phyloP scores from a whole-genome alignment of 306 rosid species.

The Dryas alaskensis region DNA sequence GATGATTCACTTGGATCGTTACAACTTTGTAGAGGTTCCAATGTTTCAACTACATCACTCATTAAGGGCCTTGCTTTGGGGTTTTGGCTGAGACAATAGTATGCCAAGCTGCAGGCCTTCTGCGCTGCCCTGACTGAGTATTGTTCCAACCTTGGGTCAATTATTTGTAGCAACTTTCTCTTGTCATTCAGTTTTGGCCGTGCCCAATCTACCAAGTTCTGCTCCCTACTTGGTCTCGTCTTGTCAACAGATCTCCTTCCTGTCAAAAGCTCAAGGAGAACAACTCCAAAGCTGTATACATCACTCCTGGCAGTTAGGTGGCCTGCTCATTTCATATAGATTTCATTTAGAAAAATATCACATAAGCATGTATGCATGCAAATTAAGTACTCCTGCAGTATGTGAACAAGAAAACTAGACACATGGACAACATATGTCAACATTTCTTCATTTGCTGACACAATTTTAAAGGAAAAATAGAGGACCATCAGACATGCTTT shows the following conservation, averaged over 20 bases:
- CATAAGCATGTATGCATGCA: neutral
- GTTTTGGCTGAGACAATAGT: constrained; percentile 95
- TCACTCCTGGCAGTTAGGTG: constrained; percentile 98
- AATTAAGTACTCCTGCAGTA: neutral
- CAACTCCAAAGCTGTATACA: constrained; percentile 97
- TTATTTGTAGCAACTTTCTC: constrained; percentile 89
- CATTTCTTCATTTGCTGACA: neutral
- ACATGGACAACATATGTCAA: neutral
- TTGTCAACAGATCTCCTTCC: constrained; percentile 95
- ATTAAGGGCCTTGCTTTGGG: constrained; percentile 99
- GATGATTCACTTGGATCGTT: constrained; percentile 55
- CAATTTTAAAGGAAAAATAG: neutral
- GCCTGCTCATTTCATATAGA: constrained; percentile 57
- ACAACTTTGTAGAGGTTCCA: constrained; percentile 90
- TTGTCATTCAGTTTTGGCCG: constrained; percentile 97
- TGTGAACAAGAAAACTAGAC: neutral
- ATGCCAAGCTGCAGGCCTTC: constrained; percentile 99
- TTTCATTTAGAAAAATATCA: constrained; percentile 20
- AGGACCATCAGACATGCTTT: neutral
- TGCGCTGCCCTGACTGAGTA: constrained; percentile 96
- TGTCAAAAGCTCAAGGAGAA: constrained; percentile 93
- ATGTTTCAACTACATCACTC: constrained; percentile 97
- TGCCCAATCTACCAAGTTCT: constrained; percentile 99
- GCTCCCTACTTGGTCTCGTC: constrained; percentile 93
- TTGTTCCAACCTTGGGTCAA: constrained; percentile 93